Conservation (phyloP, 129 eudicot genomes). For the Flaveria ramosissima region DNA sequence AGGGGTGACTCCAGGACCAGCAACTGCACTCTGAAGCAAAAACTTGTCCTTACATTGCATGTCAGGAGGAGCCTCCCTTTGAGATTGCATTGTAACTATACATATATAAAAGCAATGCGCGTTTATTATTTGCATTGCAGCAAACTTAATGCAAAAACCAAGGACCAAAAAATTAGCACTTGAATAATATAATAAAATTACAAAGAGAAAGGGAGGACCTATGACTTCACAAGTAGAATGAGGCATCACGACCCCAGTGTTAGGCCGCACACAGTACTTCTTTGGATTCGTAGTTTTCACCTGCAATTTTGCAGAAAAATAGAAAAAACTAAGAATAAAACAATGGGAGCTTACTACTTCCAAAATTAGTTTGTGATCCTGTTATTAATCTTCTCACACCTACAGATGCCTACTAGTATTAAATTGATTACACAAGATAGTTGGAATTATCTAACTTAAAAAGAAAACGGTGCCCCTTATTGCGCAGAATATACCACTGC, state of each 20-base stretch:
- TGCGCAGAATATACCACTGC: constrained; percentile 10
- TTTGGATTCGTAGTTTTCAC: constrained; percentile 92
- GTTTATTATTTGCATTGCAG: constrained; percentile 5
- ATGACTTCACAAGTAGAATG: constrained; percentile 74
- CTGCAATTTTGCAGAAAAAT: constrained; percentile 41
- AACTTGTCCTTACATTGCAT: constrained; percentile 94
- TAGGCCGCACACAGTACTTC: constrained; percentile 91
- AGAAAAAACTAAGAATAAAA: not conserved
- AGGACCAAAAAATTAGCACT: not conserved
- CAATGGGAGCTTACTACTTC: constrained; percentile 3
- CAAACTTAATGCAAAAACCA: constrained; percentile 18
- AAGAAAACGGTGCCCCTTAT: not conserved
- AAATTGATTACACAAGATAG: not conserved
- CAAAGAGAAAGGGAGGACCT: constrained; percentile 40
- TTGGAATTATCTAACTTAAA: not conserved
- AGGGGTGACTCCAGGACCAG: constrained; percentile 53
- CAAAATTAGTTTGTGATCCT: not conserved
- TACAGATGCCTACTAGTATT: not conserved
- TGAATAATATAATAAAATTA: too few relatives aligned
- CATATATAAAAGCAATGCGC: not conserved
- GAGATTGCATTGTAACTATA: constrained; percentile 90
- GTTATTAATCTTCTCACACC: not conserved
- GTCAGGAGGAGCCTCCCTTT: constrained; percentile 79
- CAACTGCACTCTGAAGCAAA: constrained; percentile 78
- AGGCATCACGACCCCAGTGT: constrained; percentile 78